Percentiles rank a stretch among this genome's conserved stretches.
phyloP scores from a whole-genome alignment of 768 basidiomycete genomes.

The Auricularia cornea region DNA sequence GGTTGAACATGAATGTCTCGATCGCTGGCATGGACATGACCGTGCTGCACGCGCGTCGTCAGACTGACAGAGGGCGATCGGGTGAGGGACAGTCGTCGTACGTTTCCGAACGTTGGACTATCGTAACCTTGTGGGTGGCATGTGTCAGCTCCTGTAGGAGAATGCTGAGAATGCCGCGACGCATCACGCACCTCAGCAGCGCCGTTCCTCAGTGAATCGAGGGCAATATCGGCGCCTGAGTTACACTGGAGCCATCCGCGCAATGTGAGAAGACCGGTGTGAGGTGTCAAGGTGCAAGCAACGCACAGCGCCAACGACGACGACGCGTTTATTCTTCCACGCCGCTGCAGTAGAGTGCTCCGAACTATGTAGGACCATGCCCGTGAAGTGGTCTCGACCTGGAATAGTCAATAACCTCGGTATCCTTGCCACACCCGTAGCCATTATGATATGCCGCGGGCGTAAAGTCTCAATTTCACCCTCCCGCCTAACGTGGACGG shows the following conservation, averaged over 20 bases:
- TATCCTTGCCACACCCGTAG: not conserved
- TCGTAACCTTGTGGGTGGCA: not conserved
- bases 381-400: not conserved
- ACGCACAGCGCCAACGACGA: not conserved
- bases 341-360: not conserved
- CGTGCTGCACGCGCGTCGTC: no score
- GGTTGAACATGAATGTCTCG: not conserved
- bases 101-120: not conserved
- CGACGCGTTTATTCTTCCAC: not conserved
- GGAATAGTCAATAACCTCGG: not conserved
- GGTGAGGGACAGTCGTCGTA: no score
- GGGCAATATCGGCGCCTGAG: slow-evolving; percentile 5
- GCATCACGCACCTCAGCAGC: not conserved
- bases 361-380: not conserved
- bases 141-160: not conserved
- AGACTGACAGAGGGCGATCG: no score
- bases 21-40: not conserved
- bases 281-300: no score
- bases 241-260: no score
- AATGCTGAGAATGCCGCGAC: not conserved
- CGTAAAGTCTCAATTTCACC: not conserved
- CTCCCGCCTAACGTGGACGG: not conserved
- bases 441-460: not conserved
- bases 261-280: no score
- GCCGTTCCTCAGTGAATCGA: not conserved